Percentiles rank a stretch among this genome's conserved stretches.
Conservation (phyloP, 768 basidiomycete species). For the Phanerodontia chrysosporium region DNA sequence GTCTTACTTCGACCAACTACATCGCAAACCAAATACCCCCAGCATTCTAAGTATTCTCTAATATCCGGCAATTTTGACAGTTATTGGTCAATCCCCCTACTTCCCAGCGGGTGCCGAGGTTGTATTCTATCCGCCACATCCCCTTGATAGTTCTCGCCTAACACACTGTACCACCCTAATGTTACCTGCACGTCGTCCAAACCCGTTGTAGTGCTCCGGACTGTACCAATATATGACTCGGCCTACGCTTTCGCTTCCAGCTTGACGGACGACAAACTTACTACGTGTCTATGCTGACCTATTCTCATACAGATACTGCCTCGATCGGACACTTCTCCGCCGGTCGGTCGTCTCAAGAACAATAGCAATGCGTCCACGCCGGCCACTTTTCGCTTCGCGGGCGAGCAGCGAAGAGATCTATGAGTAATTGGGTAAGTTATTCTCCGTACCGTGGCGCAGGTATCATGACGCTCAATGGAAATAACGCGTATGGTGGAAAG, state of each 20-base stretch:
- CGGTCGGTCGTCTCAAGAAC: no score
- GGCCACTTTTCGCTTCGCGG: no score
- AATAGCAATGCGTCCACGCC: no score
- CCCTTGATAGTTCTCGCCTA: neutral
- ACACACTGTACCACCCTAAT: neutral
- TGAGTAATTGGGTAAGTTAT: neutral
- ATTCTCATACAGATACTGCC: no score
- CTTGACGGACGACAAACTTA: no score
- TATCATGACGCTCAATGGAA: neutral
- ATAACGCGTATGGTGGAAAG: neutral
- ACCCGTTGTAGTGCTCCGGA: neutral
- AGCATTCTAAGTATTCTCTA: neutral
- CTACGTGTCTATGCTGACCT: neutral
- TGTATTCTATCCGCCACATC: neutral
- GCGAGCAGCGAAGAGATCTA: no score
- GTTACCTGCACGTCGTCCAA: neutral
- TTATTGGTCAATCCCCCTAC: neutral
- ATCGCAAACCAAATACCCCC: neutral
- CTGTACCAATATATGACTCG: neutral
- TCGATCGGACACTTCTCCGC: neutral
- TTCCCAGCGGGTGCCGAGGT: neutral
- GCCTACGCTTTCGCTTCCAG: no score
- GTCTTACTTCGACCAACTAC: neutral
- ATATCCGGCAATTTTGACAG: neutral
- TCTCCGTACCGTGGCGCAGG: neutral